phyloP scores from a whole-genome alignment of 306 rosid genomes.

The Canavalia ensiformis region DNA sequence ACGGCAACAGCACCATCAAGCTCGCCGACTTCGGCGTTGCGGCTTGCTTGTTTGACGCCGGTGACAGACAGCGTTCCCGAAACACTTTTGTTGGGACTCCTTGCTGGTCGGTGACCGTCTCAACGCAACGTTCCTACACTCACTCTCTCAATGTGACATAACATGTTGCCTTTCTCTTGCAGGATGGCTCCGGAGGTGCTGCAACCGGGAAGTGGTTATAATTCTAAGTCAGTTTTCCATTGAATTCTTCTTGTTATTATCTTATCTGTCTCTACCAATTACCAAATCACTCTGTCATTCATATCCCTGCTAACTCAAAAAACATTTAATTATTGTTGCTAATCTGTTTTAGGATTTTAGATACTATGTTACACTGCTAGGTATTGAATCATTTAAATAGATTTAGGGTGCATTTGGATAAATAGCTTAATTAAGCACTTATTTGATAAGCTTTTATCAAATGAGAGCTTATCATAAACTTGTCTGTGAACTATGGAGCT shows the following conservation, averaged over 20 bases:
- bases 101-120: conserved; percentile 62
- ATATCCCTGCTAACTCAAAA: neutral
- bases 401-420: too few species aligned
- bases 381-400: too few species aligned
- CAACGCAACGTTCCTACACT: neutral
- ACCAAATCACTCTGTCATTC: neutral
- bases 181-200: conserved; percentile 98
- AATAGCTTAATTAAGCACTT: neutral
- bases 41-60: conserved; percentile 87
- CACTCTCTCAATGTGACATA: neutral
- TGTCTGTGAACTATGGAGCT: neutral
- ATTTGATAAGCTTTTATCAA: neutral
- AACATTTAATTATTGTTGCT: too few species aligned
- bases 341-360: too few species aligned
- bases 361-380: too few species aligned
- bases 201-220: conserved; percentile 91
- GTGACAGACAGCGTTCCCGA: conserved; percentile 84
- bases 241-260: neutral
- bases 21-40: conserved; percentile 92
- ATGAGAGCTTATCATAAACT: neutral
- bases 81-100: conserved; percentile 90
- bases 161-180: conserved; percentile 22
- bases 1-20: conserved; percentile 71
- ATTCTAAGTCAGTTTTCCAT: conserved; percentile 77
- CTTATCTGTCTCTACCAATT: neutral